Evolutionary conservation across 148 eudicot species (phyloP), one percentile per base, ranked within the genome.

Genomic region (Nepenthes mirabilis): DNA sequence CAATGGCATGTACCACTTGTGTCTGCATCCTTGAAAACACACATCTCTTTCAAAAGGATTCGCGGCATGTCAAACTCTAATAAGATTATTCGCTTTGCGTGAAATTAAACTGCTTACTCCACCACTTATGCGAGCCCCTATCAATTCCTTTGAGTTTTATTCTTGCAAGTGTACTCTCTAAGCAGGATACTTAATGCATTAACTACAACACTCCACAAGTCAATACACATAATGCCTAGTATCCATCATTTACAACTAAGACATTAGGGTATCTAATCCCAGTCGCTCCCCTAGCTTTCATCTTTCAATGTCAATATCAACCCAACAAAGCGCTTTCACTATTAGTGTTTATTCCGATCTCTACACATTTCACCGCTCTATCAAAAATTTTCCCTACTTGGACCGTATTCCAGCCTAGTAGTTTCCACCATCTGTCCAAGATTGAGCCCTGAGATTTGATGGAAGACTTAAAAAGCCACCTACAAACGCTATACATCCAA

Each of bases 391-490:
- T 32, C 36, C 33, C 59, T 56, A 6, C 59, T 1, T 10, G 1
- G 4, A 58, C 36, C 58, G 36, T 58, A 58, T 14, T 58, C 61
- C 32, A 58, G 14, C 61, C 37, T 58, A 47, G 61, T 58, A 37
- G 47, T 58, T 58, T 58, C 61, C 61, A 36, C 48, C 32, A 6
- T 23, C 23, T 36, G 61, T 35, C 65, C 23, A 49, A 43, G 55
- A 40, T 34, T 61, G 45, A 61, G 65, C 55, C 56, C 14, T 49
- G 50, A n/a, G 62, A 59, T 59, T 43, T 59, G 35, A 59, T 14
- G 50, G n/a, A 6, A 36, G 50, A 47, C 62, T 3, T 43, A 59
- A 59, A 59, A 59, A 43, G 62, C 62, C 52, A 61, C 43, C 55
- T 34, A 61, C 11, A 40, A 36, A 59, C 33, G 51, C 36, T 45